These are phyloP conservation scores for Cryphonectria naterciae DNA, from an alignment of 2,329 filamentous ascomycete genomes.

Conservation along the genomic window DNA sequence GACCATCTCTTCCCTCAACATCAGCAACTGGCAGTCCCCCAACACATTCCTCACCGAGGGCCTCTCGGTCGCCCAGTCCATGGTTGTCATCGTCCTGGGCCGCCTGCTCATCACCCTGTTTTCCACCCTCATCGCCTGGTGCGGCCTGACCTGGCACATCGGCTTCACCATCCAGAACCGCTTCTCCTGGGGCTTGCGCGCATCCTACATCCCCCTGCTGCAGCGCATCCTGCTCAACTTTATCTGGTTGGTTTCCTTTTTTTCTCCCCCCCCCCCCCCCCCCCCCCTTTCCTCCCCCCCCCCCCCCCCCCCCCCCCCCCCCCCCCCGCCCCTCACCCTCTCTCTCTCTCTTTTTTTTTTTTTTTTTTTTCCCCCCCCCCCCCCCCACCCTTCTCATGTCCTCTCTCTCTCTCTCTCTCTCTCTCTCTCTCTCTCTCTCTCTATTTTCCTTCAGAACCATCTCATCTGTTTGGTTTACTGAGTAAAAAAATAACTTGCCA, in stretches of 20 bases:
- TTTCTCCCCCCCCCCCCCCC: too few relatives aligned
- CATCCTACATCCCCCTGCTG: conserved; percentile 51
- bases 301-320: too few relatives aligned
- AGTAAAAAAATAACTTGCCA: background rate
- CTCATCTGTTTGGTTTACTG: background rate
- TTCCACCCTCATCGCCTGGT: conserved; percentile 50
- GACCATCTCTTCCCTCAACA: conserved; percentile 43
- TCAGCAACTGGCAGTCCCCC: conserved; percentile 49
- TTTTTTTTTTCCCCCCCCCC: too few relatives aligned
- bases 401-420: too few relatives aligned
- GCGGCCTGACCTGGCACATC: conserved; percentile 54
- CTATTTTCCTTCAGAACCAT: too few relatives aligned
- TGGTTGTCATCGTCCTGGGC: conserved; percentile 51
- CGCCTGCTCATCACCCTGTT: conserved; percentile 48
- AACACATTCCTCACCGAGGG: conserved; percentile 50
- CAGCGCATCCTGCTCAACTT: conserved; percentile 54
- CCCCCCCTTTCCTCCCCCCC: too few relatives aligned
- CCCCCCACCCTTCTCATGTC: too few relatives aligned
- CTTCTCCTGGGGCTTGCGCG: conserved; percentile 53
- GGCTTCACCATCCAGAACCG: conserved; percentile 55
- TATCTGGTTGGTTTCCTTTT: conserved; percentile 42
- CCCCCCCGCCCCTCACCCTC: too few relatives aligned
- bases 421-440: too few relatives aligned
- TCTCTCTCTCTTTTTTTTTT: too few relatives aligned
- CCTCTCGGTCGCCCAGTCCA: conserved; percentile 48